phyloP scores from a whole-genome alignment of 2,329 filamentous ascomycete species.

The Rhynchosporium secalis region DNA sequence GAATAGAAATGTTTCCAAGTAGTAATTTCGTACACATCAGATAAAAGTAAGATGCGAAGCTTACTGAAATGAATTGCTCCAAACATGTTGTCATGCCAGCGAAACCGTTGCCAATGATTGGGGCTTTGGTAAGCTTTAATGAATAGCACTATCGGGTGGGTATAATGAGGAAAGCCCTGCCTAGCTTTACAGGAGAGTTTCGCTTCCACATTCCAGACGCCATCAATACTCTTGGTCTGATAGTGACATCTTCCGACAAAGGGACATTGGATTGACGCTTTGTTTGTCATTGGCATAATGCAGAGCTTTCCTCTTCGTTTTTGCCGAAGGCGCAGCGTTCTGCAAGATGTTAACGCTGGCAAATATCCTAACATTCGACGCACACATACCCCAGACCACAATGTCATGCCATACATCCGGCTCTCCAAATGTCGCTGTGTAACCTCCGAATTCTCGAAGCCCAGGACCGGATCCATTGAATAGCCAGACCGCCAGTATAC shows the following conservation, averaged over 20 bases:
- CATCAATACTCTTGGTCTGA: background rate
- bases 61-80: background rate
- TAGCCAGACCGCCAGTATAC: constrained; percentile 15
- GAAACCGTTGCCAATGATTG: background rate
- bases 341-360: background rate
- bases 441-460: constrained; percentile 8
- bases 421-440: constrained; percentile 8
- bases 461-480: constrained; percentile 11
- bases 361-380: constrained; percentile 2
- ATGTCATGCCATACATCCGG: background rate
- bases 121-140: constrained; percentile 5
- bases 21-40: constrained; percentile 1
- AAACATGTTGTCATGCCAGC: constrained; percentile 11
- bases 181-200: background rate
- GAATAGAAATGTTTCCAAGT: constrained; percentile 8
- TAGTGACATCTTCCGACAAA: background rate
- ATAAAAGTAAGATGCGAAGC: background rate
- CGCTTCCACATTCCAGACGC: background rate
- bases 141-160: background rate
- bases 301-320: background rate
- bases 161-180: background rate
- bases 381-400: constrained; percentile 7
- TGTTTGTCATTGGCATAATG: background rate
- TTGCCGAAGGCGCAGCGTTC: background rate
- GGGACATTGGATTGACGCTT: background rate